Evolutionary conservation across 805 yeast genomes (phyloP).

Genomic region (Starmerella bacillaris): DNA sequence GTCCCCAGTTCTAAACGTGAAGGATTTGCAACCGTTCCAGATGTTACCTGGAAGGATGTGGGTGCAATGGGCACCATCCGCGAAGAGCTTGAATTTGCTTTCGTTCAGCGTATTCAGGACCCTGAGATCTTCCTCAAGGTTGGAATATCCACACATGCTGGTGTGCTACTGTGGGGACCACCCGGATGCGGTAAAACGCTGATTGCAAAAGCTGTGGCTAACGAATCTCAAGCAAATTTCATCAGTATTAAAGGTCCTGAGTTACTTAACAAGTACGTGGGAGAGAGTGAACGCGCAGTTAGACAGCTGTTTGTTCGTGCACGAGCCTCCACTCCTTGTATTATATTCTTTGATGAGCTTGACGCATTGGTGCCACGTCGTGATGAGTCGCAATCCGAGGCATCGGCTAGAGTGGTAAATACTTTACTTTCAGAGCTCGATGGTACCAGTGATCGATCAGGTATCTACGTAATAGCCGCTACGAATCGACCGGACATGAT

Average conservation of each 20-base stretch:
- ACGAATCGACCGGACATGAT: slow-evolving; percentile 97
- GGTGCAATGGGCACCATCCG: slow-evolving; percentile 74
- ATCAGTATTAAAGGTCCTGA: slow-evolving; percentile 95
- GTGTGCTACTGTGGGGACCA: slow-evolving; percentile 96
- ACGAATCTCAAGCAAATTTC: slow-evolving; percentile 89
- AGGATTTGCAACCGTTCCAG: slow-evolving; percentile 97
- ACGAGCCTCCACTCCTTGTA: slow-evolving; percentile 81
- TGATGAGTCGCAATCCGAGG: slow-evolving; percentile 72
- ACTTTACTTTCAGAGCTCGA: slow-evolving; percentile 87
- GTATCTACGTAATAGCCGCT: slow-evolving; percentile 89
- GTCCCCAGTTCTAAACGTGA: slow-evolving; percentile 97
- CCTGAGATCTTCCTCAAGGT: slow-evolving; percentile 81
- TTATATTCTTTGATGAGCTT: slow-evolving; percentile 85
- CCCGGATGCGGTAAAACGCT: slow-evolving; percentile 98
- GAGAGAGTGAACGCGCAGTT: slow-evolving; percentile 87
- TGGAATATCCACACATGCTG: slow-evolving; percentile 92
- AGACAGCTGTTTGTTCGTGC: slow-evolving; percentile 88
- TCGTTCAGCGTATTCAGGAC: slow-evolving; percentile 85
- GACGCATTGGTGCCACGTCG: slow-evolving; percentile 93
- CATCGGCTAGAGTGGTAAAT: slow-evolving; percentile 84
- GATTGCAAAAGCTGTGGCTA: slow-evolving; percentile 93
- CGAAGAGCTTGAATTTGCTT: slow-evolving; percentile 87
- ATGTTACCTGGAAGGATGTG: slow-evolving; percentile 86
- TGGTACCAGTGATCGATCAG: slow-evolving; percentile 81
- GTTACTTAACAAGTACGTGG: slow-evolving; percentile 80